Base-by-base conservation (phyloP, 1,284 basidiomycete species). In the Irpex lacteus region DNA sequence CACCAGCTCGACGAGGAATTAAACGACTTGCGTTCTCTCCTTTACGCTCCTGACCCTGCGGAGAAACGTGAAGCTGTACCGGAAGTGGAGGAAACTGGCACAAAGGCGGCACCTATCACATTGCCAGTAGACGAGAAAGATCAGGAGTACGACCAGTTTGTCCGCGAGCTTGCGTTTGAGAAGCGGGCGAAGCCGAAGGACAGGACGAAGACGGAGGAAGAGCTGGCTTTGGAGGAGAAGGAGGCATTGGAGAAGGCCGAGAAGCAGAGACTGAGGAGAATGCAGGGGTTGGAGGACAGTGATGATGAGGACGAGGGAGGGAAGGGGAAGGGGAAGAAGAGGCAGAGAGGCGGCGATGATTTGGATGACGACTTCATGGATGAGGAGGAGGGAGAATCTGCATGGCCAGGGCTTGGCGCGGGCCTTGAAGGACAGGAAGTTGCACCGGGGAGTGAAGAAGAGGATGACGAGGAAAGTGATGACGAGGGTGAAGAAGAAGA, bases 181-280 rank as follows among this genome's bases (percentile, higher is more conserved):
- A 88, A 92, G 68, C 87, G 98, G 3, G 94, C 97, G 6, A 94
- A 96, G 72, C 94, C 98, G 1, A 98, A 96, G 73, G 94, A 99
- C 74, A 82, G 98, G 63, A 95, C 95, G 50, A 98, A 98, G 81
- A 98, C 96, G 0, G 97, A 98, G 71, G 96, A 97, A 70, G 98
- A 99, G 75, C 72, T 95, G 11, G 96, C 95, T 1, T 70, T 91
- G 63, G 96, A 98, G 69, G 94, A 94, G 73, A 96, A 94, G 70
- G 91, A 95, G 71, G 82, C 86, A 2, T 79, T 99, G 59, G 91
- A 96, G 77, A 90, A 88, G 73, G 93, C 94, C 0, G 98, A 99
- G 78, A 84, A 85, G 67, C 86, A 83, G 69, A 84, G 98, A 15
- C 75, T 90, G 61, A 83, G 89, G 68, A 87, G 98, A 18, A 98